Evolutionary conservation across 192 early-diverging fungal genomes (phyloP).

Genomic region (Umbelopsis sp.): DNA sequence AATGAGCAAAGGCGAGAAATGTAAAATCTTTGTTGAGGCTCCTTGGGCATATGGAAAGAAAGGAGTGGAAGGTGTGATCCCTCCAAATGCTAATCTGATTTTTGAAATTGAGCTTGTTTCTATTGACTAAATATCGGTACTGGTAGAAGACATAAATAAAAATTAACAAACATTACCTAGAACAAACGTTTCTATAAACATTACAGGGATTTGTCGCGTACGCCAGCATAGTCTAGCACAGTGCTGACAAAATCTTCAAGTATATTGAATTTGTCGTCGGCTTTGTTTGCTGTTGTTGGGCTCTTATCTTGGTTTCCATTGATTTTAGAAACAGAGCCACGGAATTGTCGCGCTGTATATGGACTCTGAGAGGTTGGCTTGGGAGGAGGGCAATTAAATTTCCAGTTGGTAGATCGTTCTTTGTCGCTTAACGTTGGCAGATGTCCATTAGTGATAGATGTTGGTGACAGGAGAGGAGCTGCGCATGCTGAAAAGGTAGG

Average conservation of each 20-base stretch:
- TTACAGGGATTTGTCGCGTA: constrained; percentile 8
- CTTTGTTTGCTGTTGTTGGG: neutral
- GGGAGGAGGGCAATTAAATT: neutral
- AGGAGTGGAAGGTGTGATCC: constrained; percentile 61
- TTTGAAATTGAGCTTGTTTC: constrained; percentile 64
- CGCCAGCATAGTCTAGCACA: constrained; percentile 8
- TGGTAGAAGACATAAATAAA: neutral
- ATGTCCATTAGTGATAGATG: neutral
- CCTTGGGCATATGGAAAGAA: constrained; percentile 70
- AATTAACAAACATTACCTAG: neutral
- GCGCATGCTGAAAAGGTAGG: neutral
- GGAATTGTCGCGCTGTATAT: neutral
- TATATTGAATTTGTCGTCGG: constrained; percentile 2
- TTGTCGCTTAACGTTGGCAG: neutral
- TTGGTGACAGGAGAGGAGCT: neutral
- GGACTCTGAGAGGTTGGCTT: neutral
- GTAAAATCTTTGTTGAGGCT: constrained; percentile 58
- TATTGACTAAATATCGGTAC: constrained; percentile 41
- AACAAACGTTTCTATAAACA: constrained; percentile 12
- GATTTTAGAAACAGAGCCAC: neutral
- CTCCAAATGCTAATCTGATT: constrained; percentile 61
- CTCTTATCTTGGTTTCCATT: neutral
- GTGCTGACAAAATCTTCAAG: constrained; percentile 16
- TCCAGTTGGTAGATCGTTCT: neutral
- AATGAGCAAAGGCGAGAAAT: constrained; percentile 70